phyloP scores from a whole-genome alignment of 1,284 basidiomycete genomes.

The Heliocybe sulcata region DNA sequence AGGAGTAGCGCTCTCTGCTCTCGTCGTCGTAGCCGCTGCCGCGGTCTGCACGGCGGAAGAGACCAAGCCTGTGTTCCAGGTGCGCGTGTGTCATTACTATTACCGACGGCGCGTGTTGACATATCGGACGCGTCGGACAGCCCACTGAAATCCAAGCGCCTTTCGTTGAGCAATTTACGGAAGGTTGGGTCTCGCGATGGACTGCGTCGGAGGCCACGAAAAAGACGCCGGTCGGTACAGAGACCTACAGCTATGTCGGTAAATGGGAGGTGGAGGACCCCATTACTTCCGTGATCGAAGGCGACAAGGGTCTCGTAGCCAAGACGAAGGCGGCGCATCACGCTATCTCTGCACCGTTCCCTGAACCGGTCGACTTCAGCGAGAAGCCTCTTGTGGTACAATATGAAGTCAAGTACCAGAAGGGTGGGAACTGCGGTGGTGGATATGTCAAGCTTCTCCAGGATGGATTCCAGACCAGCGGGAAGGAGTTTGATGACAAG shows the following conservation, averaged over 20 bases:
- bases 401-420: slow-evolving; percentile 99
- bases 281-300: slow-evolving; percentile 60
- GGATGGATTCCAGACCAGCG: slow-evolving; percentile 85
- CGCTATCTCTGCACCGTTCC: slow-evolving; percentile 94
- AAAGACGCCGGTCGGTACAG: slow-evolving; percentile 89
- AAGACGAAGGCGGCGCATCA: slow-evolving; percentile 93
- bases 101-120: slow-evolving; percentile 5
- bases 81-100: slow-evolving; percentile 26
- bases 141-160: slow-evolving; percentile 81
- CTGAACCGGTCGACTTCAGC: slow-evolving; percentile 73
- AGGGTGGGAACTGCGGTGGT: slow-evolving; percentile 98
- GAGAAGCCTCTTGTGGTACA: slow-evolving; percentile 91
- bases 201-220: slow-evolving; percentile 95
- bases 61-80: slow-evolving; percentile 63
- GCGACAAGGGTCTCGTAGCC: slow-evolving; percentile 86
- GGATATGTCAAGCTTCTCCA: slow-evolving; percentile 97
- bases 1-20: slow-evolving; percentile 73
- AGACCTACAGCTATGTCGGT: slow-evolving; percentile 95
- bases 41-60: slow-evolving; percentile 52
- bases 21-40: slow-evolving; percentile 59
- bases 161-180: slow-evolving; percentile 96
- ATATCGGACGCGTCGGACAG: slow-evolving; percentile 31
- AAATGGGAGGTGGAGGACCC: slow-evolving; percentile 97
- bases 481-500: slow-evolving; percentile 93
- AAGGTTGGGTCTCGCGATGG: slow-evolving; percentile 90